Conservation (phyloP, 495 filamentous ascomycete genomes). For the Rusavskia elegans region DNA sequence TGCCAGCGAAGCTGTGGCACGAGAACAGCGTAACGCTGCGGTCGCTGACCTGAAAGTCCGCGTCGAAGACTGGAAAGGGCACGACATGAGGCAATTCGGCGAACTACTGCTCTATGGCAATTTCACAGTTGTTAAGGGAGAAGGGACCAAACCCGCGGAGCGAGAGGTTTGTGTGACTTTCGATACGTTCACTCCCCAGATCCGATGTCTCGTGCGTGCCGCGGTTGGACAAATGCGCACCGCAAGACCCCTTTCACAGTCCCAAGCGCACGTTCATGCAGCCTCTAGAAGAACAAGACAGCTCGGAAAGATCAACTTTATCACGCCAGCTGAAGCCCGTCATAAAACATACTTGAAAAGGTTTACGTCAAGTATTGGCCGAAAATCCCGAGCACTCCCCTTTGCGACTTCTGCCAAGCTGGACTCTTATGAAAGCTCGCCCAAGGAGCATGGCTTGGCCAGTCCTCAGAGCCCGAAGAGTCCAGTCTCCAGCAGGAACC, state of each 20-base stretch:
- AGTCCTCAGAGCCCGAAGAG: not conserved
- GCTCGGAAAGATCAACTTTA: too few relatives aligned
- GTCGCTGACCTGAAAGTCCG: conserved; percentile 61
- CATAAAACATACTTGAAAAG: too few relatives aligned
- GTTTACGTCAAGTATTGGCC: too few relatives aligned
- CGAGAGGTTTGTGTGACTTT: conserved; percentile 52
- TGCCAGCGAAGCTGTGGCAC: conserved; percentile 80
- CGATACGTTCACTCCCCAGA: not conserved
- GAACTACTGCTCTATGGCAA: conserved; percentile 80
- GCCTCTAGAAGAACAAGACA: too few relatives aligned
- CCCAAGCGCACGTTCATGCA: too few relatives aligned
- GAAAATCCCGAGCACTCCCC: too few relatives aligned
- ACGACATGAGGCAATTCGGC: conserved; percentile 79
- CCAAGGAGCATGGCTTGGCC: not conserved
- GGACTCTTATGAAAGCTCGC: not conserved
- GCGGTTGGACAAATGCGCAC: not conserved
- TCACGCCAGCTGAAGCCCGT: too few relatives aligned
- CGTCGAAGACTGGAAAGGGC: conserved; percentile 97
- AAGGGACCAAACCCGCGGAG: conserved; percentile 58
- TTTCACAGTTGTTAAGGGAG: conserved; percentile 83
- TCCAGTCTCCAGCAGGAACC: not conserved
- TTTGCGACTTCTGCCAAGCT: too few relatives aligned
- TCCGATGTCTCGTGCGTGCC: not conserved
- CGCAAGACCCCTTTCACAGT: not conserved
- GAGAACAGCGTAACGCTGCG: conserved; percentile 64